These are phyloP conservation scores for Mucuna pruriens DNA, from an alignment of 306 rosid species.

Conservation along the genomic window DNA sequence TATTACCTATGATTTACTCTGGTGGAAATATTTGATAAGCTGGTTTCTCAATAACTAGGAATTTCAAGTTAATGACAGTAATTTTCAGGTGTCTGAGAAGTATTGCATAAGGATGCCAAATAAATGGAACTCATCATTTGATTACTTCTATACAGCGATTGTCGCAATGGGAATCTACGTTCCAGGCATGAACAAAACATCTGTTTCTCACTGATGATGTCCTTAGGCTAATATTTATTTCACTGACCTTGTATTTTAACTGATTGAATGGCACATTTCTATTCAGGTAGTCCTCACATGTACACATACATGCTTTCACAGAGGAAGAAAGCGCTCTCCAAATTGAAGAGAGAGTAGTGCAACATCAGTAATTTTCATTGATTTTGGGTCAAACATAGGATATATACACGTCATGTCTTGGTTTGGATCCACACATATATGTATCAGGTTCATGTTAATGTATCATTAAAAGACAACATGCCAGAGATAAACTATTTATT, in stretches of 20 bases:
- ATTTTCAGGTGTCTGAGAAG: slow-evolving; percentile 72
- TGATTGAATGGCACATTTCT: slow-evolving; percentile 33
- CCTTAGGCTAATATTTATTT: not conserved
- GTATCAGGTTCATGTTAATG: slow-evolving; percentile 18
- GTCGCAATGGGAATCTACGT: slow-evolving; percentile 57
- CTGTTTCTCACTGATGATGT: not conserved
- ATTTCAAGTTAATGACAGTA: slow-evolving; percentile 28
- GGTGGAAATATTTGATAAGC: slow-evolving; percentile 17
- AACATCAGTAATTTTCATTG: not conserved
- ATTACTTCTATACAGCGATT: slow-evolving; percentile 59
- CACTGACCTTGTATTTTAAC: not conserved
- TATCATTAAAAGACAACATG: slow-evolving; percentile 11
- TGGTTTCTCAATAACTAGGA: slow-evolving; percentile 8
- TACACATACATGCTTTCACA: slow-evolving; percentile 74
- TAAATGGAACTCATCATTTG: slow-evolving; percentile 78
- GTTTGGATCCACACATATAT: slow-evolving; percentile 7
- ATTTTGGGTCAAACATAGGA: slow-evolving; percentile 24
- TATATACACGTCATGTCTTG: not conserved
- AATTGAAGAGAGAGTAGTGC: slow-evolving; percentile 59
- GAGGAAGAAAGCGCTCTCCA: slow-evolving; percentile 78
- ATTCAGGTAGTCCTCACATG: slow-evolving; percentile 85
- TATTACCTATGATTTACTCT: slow-evolving; percentile 15
- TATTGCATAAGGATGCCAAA: slow-evolving; percentile 88
- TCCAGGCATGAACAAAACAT: slow-evolving; percentile 64
- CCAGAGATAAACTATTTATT: not conserved